Base-by-base conservation (phyloP, 2,329 filamentous ascomycete genomes). In the Botryosphaeria agaves region DNA sequence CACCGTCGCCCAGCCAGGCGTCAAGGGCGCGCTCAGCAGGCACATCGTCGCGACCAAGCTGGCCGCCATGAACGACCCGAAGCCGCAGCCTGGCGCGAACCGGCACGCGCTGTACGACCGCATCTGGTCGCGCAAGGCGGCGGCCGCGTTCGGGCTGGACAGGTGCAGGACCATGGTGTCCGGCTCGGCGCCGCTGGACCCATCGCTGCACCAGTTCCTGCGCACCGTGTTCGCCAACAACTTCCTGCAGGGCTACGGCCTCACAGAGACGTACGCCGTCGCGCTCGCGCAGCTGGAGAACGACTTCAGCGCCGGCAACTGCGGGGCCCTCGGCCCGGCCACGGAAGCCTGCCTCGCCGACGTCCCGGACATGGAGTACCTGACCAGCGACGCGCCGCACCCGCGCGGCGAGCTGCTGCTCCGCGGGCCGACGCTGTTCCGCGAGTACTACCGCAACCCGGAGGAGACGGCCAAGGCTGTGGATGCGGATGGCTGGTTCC, bases 291-390 rank as follows among this genome's bases (percentile, higher is more conserved):
- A 95, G 57, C 45, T 69, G 7, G 52, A 60, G 2, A 66, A 66
- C 28, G 89, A 98, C 52, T 73, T 80, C 48, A 68, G 66, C 6
- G 60, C 75, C 4, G 84, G 83, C 36, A 92, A 84, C 56, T 87
- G 87, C 42, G 89, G 89, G 31, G 72, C 68, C 4, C 65, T 84
- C 0, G 65, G 69, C 36, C 64, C 73, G 5, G 65, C 63, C 35
- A 55, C 67, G 6, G 89, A 98, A 59, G 59, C 76, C 29, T 92
- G 85, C 51, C 64, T 94, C 33, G 64, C 76, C 49, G 91, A 85
- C 31, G 79, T 91, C 5, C 85, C 87, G 2, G 87, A 95, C 38
- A 87, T 94, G 67, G 87, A 94, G 33, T 98, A 98, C 60, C 67
- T 75, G 1, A 72, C 79, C 29, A 76, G 79, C 7, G 87, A 98